phyloP scores from a whole-genome alignment of 148 eudicot species.

The Rhododendron ferrugineum region DNA sequence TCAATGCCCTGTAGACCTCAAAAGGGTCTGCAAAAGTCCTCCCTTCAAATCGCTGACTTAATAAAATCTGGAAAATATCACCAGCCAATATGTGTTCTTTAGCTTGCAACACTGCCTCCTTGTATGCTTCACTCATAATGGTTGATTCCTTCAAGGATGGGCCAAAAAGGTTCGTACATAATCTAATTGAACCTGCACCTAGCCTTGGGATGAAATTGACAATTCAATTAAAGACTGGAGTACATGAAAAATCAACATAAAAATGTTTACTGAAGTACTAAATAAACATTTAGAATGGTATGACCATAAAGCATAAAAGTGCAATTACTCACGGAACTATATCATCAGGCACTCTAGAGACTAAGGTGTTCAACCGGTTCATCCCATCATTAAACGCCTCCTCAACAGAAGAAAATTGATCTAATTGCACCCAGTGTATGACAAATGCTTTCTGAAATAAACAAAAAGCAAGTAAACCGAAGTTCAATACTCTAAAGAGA shows the following conservation, averaged over 20 bases:
- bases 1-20: slow-evolving; percentile 88
- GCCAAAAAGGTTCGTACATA: slow-evolving; percentile 66
- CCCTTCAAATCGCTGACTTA: slow-evolving; percentile 90
- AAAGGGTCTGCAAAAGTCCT: slow-evolving; percentile 96
- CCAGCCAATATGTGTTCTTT: slow-evolving; percentile 97
- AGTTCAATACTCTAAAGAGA: background rate
- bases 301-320: background rate
- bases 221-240: slow-evolving; percentile 2
- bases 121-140: slow-evolving; percentile 71
- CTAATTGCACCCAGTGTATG: slow-evolving; percentile 89
- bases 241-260: slow-evolving; percentile 1
- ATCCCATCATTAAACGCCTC: slow-evolving; percentile 77
- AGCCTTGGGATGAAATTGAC: slow-evolving; percentile 63
- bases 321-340: slow-evolving; percentile 56
- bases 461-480: background rate
- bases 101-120: slow-evolving; percentile 75
- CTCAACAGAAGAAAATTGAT: slow-evolving; percentile 67
- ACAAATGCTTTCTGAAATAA: slow-evolving; percentile 61
- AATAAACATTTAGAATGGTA: slow-evolving; percentile 5
- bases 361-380: slow-evolving; percentile 45
- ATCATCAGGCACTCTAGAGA: slow-evolving; percentile 67
- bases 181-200: slow-evolving; percentile 68
- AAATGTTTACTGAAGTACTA: background rate
- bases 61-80: slow-evolving; percentile 92
- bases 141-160: slow-evolving; percentile 58